Evolutionary conservation across 2,329 filamentous ascomycete genomes (phyloP).

Genomic region (Westerdykella sp.): DNA sequence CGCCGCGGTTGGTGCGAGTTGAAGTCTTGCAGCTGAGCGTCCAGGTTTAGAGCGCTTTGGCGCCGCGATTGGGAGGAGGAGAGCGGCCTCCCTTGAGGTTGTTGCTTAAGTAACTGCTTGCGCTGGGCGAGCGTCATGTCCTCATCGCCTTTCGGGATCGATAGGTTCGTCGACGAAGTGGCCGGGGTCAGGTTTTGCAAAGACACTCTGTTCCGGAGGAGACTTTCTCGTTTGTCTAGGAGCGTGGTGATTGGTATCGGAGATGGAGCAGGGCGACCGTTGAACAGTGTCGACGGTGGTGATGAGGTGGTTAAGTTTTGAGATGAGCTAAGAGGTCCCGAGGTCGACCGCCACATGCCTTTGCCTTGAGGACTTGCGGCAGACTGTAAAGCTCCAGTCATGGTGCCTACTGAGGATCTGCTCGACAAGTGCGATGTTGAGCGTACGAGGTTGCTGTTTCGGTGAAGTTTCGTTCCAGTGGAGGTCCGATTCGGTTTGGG

Average conservation of each 20-base stretch:
- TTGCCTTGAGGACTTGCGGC: conserved; percentile 12
- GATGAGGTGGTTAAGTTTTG: background rate
- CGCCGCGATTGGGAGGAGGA: conserved; percentile 17
- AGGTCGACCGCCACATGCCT: conserved; percentile 13
- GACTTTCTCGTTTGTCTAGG: conserved; percentile 50
- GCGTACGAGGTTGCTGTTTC: conserved; percentile 16
- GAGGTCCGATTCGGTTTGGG: conserved; percentile 23
- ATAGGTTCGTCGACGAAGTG: conserved; percentile 21
- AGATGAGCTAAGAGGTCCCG: too few relatives aligned
- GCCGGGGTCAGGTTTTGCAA: conserved; percentile 35
- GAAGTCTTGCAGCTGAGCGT: conserved; percentile 23
- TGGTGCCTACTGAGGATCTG: conserved; percentile 4
- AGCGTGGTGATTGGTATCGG: conserved; percentile 42
- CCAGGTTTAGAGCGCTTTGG: conserved; percentile 21
- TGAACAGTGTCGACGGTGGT: background rate
- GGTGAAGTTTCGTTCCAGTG: conserved; percentile 13
- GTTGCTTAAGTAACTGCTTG: conserved; percentile 26
- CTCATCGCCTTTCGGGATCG: conserved; percentile 40
- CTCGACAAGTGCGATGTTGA: conserved; percentile 21
- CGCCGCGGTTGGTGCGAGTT: conserved; percentile 37
- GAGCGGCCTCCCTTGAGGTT: conserved; percentile 29
- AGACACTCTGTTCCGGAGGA: conserved; percentile 41
- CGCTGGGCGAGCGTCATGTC: conserved; percentile 68
- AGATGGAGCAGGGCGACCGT: conserved; percentile 16
- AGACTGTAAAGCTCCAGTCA: conserved; percentile 14